These are phyloP conservation scores for Hanseniaspora clermontiae DNA, from an alignment of 805 yeast genomes.

Conservation along the genomic window DNA sequence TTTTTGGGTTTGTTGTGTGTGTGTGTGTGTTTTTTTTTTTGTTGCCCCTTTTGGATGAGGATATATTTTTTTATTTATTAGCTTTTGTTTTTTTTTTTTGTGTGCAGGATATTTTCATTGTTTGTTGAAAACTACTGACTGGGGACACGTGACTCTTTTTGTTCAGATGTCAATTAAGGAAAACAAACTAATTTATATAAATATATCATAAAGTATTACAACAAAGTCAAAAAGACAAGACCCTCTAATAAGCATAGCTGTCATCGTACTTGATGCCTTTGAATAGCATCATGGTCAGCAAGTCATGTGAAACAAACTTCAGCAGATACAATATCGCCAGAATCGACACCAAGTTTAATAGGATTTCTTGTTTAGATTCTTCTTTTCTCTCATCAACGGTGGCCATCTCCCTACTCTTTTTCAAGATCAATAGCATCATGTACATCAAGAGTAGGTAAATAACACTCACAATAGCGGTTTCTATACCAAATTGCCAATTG, in stretches of 20 bases:
- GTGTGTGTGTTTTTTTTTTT: too few relatives aligned
- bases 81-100: too few relatives aligned
- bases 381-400: not conserved
- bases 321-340: not conserved
- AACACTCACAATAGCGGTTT: constrained; percentile 40
- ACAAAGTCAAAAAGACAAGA: too few relatives aligned
- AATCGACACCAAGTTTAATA: not conserved
- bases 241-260: not conserved
- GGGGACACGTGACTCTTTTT: too few relatives aligned
- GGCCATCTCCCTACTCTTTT: constrained; percentile 24
- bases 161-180: too few relatives aligned
- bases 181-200: too few relatives aligned
- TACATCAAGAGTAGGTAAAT: constrained; percentile 39
- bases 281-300: not conserved
- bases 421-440: constrained; percentile 32
- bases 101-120: too few relatives aligned
- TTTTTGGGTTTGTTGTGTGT: too few relatives aligned
- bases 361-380: not conserved
- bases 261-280: not conserved
- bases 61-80: too few relatives aligned
- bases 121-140: too few relatives aligned
- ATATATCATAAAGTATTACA: too few relatives aligned
- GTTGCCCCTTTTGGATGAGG: too few relatives aligned
- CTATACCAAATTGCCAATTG: constrained; percentile 60
- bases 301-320: not conserved